phyloP scores from a whole-genome alignment of 352 stramenopile genomes.

The Phytophthora fragariae region DNA sequence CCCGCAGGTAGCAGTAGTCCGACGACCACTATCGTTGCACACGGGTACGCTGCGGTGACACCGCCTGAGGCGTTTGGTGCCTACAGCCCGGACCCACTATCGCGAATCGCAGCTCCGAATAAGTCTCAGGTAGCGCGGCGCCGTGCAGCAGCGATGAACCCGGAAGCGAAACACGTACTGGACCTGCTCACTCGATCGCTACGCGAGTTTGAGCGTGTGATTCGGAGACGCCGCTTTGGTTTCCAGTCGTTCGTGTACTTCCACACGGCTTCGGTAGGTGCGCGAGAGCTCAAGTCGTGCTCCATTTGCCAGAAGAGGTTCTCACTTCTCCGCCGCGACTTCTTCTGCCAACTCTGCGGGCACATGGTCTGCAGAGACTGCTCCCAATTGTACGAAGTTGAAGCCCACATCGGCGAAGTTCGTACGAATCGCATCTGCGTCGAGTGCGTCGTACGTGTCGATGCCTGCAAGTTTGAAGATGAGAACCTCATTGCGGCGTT shows the following conservation, averaged over 20 bases:
- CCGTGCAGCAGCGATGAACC: constrained; percentile 56
- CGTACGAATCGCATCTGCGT: constrained; percentile 56
- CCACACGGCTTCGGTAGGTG: constrained; percentile 17
- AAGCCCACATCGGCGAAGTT: constrained; percentile 48
- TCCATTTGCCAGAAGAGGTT: constrained; percentile 54
- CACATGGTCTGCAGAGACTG: constrained; percentile 55
- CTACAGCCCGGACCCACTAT: constrained; percentile 15
- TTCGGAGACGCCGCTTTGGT: constrained; percentile 63
- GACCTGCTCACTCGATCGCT: constrained; percentile 55
- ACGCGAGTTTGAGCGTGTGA: constrained; percentile 59
- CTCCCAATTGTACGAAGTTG: constrained; percentile 58
- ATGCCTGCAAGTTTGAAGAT: constrained; percentile 60
- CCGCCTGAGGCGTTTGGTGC: constrained; percentile 40
- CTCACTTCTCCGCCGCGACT: constrained; percentile 47
- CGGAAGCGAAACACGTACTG: constrained; percentile 61
- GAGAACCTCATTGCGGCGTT: constrained; percentile 54
- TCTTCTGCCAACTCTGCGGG: constrained; percentile 61
- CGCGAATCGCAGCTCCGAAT: constrained; percentile 10
- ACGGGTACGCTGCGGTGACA: constrained; percentile 62
- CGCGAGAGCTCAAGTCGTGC: constrained; percentile 34
- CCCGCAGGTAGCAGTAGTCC: constrained; percentile 38
- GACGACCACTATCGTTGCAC: constrained; percentile 51
- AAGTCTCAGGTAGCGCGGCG: constrained; percentile 34
- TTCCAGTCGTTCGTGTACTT: constrained; percentile 73
- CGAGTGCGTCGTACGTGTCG: constrained; percentile 56